Evolutionary conservation across 306 rosid genomes (phyloP), one percentile per base, ranked within the genome.

Genomic region (Elaeagnus macrophylla): DNA sequence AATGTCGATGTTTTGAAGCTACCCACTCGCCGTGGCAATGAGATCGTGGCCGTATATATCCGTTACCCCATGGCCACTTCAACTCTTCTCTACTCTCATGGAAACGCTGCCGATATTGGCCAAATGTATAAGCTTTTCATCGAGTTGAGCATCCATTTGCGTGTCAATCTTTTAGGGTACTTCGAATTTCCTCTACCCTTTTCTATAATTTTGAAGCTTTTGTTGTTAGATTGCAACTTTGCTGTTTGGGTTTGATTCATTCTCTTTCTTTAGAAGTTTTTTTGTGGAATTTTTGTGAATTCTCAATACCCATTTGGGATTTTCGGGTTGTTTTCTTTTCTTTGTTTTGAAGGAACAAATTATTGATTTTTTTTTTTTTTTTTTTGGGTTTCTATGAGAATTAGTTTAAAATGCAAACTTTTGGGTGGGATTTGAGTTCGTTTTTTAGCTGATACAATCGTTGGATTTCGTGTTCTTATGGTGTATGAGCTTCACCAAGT

Each of bases 91-190:
- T 88, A 88, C 53, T 84, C 96, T 0, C 96, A 88, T 16, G 96
- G 96, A 0, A 88, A 88, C 72, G 94, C 94, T 1, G 78, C 96
- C 3, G 95, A 88, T 63, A 73, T 88, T 10, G 94, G 96, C 8
- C 95, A 84, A 79, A 84, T 88, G 96, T 84, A 78, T 14, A 94
- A 88, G 68, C 94, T 88, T 48, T 88, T 84, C 76, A 6, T 84
- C 57, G 86, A 88, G 68, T 58, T 88, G 37, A 88, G 94, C 72
- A 68, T 82, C 65, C 86, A 80, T 54, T 65, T 88, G 68, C 88
- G 91, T 15, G 79, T 84, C 37, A 88, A 88, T 67, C 72, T 88
- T 62, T 61, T 88, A 59, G 96, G 94, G 96, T 88, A 68, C 10
- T 25, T 15, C 15, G 12, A 12, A 7, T 51, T 56, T 16, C 63